Base-by-base conservation (phyloP, 768 basidiomycete genomes). In the Macrolepiota fuliginosa region DNA sequence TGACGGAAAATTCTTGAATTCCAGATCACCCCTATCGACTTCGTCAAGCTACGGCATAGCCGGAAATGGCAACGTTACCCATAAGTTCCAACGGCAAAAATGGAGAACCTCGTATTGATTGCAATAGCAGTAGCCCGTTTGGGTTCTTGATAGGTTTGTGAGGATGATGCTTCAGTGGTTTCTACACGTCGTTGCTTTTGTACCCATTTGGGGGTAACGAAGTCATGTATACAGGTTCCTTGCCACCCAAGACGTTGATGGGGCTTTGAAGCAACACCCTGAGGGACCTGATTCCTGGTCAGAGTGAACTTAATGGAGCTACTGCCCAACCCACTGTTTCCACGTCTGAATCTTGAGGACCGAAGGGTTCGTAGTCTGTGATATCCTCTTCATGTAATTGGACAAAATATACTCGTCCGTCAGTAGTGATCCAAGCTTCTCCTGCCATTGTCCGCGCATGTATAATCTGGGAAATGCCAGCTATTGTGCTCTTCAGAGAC, bases 371-470 rank as follows among this genome's bases (percentile, higher is more conserved):
- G 45, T 61, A 61, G 40, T 61, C 60, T 5, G 49, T 40, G 25
- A 61, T 61, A 19, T 55, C 62, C 5, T 55, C 62, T 63, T 86
- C 85, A 53, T 77, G 77, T 24, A 92, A 75, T 61, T 84, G 84
- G 6, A 91, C 91, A 64, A 92, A 83, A 69, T 94, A 94, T 10
- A 83, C 90, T 67, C 91, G 76, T 40, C 92, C 92, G 63, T 94
- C 92, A 5, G 90, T 91, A 1, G 92, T 91, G 51, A 92, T 82
- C 92, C 92, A 94, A 0, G 85, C 85, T 72, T 94, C 92, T 12
- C 86, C 82, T 24, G 84, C 84, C 24, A 84, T 82, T 3, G 75
- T 68, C 58, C 83, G 80, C 42, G 85, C 84, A 67, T 85, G 76
- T 25, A 80, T 68, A n/a, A 94, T 87, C 57, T 85, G 78, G 10